Evolutionary conservation across 1,139 yeast genomes (phyloP), one percentile per base, ranked within the genome.

Genomic region (Nakaseomyces delphensis): DNA sequence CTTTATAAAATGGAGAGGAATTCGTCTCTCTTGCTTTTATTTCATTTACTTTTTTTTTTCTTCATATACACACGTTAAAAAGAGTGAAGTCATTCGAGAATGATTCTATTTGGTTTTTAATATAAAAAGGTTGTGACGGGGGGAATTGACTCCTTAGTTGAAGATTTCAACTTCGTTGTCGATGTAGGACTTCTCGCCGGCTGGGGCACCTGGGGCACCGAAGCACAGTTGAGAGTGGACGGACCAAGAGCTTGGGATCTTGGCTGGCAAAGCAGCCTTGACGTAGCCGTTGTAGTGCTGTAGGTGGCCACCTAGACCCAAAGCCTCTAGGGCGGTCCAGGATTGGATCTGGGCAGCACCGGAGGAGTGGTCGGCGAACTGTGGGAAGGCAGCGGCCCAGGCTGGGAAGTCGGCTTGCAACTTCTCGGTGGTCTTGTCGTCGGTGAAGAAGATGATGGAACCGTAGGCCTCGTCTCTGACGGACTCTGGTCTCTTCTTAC

Each of bases 271-370:
- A 43, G 65, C 68, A 25, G 57, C 65, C 49, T 63, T 62, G 41
- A 71, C 66, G 40, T 60, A 57, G 38, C 65, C 68, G 56, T 68
- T 69, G 66, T 66, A 71, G 56, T 71, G 76, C 56, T 71, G 76
- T 48, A 71, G 60, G 51, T 68, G 71, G 45, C 64, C 72, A 49
- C 75, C 75, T 35, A 70, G 54, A 43, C 70, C 71, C 42, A 66
- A 52, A 36, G 62, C 63, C 43, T 64, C 62, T 24, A 71, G 57
- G 20, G 71, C 71, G 36, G 70, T 57, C 76, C 76, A 71, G 25
- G 68, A 54, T 49, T 60, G 55, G 41, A 68, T 65, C 57, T 69
- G 73, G 42, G 71, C 73, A 40, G 70, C 67, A 56, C 75, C 76
- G 45, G 67, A 62, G 40, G 71, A 56, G 49, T 70, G 69, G 40